Percentiles rank a stretch among this genome's conserved stretches.
Evolutionary conservation across 192 early-diverging fungal species (phyloP).

Genomic region (Coemansia sp.): DNA sequence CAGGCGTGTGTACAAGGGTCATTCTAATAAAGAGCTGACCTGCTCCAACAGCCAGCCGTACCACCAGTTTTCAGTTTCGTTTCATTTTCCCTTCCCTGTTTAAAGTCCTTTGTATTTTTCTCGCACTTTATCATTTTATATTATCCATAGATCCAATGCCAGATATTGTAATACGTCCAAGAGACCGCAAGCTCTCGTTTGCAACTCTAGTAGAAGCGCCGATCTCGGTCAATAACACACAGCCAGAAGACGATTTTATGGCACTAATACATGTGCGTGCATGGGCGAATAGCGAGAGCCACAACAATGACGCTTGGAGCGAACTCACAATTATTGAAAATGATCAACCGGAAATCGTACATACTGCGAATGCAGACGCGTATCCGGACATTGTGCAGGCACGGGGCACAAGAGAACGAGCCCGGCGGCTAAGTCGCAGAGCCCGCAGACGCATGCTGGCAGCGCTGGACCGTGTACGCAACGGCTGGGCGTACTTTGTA

Average conservation of each 20-base stretch:
- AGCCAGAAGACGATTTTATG: neutral
- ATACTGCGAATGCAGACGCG: neutral
- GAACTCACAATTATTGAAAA: constrained; percentile 1
- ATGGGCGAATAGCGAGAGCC: neutral
- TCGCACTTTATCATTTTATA: neutral
- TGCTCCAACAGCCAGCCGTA: neutral
- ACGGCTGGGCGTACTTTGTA: constrained; percentile 17
- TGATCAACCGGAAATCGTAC: neutral
- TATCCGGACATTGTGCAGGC: neutral
- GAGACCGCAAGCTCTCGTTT: neutral
- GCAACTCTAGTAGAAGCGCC: neutral
- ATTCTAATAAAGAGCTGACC: neutral
- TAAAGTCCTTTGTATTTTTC: neutral
- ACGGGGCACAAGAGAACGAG: constrained; percentile 9
- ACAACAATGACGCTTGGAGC: neutral
- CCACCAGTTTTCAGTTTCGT: neutral
- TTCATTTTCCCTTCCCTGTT: neutral
- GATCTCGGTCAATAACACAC: neutral
- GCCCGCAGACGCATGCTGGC: constrained; percentile 11
- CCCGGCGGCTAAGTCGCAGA: constrained; percentile 16
- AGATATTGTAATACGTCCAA: neutral
- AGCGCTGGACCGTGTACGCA: constrained; percentile 10
- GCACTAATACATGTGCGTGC: neutral
- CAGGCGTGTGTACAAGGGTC: neutral
- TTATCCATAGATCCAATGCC: neutral